phyloP scores from a whole-genome alignment of 495 filamentous ascomycete species.

The Penicillium lagena region DNA sequence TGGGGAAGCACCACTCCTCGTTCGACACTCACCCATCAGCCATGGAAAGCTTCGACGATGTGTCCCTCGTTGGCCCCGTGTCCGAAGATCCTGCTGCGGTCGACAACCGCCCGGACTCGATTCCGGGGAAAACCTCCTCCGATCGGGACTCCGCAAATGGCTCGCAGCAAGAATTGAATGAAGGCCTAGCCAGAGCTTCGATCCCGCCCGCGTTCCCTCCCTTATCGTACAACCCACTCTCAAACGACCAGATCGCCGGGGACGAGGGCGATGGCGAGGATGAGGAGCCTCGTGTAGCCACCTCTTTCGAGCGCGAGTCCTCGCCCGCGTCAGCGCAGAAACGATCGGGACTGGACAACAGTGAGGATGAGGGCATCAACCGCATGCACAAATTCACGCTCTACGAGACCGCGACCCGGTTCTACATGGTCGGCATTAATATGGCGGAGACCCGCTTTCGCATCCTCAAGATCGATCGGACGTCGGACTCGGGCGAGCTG shows the following conservation, averaged over 20 bases:
- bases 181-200: conserved; percentile 3
- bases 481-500: conserved; percentile 71
- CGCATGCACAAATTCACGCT: conserved; percentile 94
- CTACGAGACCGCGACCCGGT: conserved; percentile 88
- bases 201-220: conserved; percentile 15
- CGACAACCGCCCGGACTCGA: no score
- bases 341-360: conserved; percentile 49
- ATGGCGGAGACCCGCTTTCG: conserved; percentile 80
- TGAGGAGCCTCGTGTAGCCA: conserved; percentile 37
- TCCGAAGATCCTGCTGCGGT: conserved; percentile 2
- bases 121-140: no score
- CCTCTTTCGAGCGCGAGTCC: conserved; percentile 38
- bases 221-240: conserved; percentile 18
- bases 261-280: conserved; percentile 29
- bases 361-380: conserved; percentile 62
- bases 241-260: conserved; percentile 16
- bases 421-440: conserved; percentile 90
- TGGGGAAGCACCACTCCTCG: conserved; percentile 1
- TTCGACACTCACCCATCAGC: background rate
- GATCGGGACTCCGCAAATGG: background rate
- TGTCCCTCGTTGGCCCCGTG: conserved; percentile 18
- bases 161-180: conserved; percentile 1
- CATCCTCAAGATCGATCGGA: conserved; percentile 91
- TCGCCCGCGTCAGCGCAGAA: conserved; percentile 30
- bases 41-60: conserved; percentile 38